Conservation (phyloP, 306 rosid species). For the Prosopis cineraria region DNA sequence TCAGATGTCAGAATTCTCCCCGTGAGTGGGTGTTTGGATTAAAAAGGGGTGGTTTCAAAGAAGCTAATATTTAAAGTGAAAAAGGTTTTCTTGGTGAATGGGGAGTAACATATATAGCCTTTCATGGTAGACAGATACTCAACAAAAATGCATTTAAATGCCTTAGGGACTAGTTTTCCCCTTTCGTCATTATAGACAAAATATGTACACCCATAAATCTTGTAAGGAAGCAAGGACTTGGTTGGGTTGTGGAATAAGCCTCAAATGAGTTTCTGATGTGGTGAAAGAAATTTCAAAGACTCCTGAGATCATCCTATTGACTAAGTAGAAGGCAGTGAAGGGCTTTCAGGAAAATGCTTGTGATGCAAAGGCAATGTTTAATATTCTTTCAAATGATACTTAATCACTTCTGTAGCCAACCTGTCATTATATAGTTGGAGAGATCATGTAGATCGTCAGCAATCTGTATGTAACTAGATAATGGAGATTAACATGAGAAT, state of each 20-base stretch:
- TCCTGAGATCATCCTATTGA: background rate
- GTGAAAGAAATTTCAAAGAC: background rate
- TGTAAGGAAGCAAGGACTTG: no score
- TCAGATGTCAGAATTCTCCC: background rate
- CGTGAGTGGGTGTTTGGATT: background rate
- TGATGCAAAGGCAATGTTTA: background rate
- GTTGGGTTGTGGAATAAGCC: no score
- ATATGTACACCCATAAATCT: no score
- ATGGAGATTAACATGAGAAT: slow-evolving; percentile 1
- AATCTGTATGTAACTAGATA: background rate
- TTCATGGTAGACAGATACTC: background rate
- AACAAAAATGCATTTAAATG: background rate
- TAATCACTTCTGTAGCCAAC: background rate
- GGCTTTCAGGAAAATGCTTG: background rate
- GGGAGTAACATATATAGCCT: background rate
- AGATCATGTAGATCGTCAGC: background rate
- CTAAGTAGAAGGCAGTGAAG: background rate
- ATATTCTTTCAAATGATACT: background rate
- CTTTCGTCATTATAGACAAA: no score
- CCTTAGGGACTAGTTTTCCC: no score
- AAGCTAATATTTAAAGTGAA: background rate
- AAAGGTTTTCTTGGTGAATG: background rate
- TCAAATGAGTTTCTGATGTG: no score
- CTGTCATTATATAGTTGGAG: background rate
- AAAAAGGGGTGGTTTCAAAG: background rate